phyloP scores from a whole-genome alignment of 352 stramenopile genomes.

The Phytophthora crassamura region DNA sequence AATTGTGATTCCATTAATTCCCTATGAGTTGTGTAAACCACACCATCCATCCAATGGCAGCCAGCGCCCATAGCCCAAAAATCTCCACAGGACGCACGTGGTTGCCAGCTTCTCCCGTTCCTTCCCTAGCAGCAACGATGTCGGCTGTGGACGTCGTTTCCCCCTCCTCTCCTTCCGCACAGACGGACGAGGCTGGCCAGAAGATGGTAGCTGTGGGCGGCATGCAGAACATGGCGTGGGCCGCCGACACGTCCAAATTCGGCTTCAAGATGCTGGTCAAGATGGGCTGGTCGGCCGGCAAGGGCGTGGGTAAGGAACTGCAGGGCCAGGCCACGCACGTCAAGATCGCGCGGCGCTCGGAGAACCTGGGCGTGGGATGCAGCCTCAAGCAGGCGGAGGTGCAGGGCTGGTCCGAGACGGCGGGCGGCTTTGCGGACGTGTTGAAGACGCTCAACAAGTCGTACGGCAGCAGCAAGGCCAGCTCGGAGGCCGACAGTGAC shows the following conservation, averaged over 20 bases:
- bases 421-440: slow-evolving; percentile 82
- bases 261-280: slow-evolving; percentile 96
- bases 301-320: slow-evolving; percentile 93
- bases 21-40: too few species aligned
- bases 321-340: slow-evolving; percentile 90
- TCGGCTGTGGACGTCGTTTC: slow-evolving; percentile 35
- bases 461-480: slow-evolving; percentile 63
- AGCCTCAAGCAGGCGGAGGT: slow-evolving; percentile 90
- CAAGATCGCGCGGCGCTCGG: slow-evolving; percentile 86
- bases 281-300: slow-evolving; percentile 96
- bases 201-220: slow-evolving; percentile 85
- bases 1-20: too few species aligned
- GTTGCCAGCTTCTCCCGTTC: not conserved
- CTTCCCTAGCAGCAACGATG: slow-evolving; percentile 20
- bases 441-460: slow-evolving; percentile 88
- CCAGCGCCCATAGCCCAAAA: slow-evolving; percentile 21
- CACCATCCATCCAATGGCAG: not conserved
- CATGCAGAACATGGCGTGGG: slow-evolving; percentile 91
- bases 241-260: slow-evolving; percentile 92
- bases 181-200: slow-evolving; percentile 42
- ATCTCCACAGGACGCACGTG: slow-evolving; percentile 9
- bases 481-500: slow-evolving; percentile 34
- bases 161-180: slow-evolving; percentile 21
- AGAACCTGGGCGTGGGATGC: slow-evolving; percentile 93
- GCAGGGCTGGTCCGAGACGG: slow-evolving; percentile 87